phyloP scores from a whole-genome alignment of 345 rosid species.

The Syzygium jambos region DNA sequence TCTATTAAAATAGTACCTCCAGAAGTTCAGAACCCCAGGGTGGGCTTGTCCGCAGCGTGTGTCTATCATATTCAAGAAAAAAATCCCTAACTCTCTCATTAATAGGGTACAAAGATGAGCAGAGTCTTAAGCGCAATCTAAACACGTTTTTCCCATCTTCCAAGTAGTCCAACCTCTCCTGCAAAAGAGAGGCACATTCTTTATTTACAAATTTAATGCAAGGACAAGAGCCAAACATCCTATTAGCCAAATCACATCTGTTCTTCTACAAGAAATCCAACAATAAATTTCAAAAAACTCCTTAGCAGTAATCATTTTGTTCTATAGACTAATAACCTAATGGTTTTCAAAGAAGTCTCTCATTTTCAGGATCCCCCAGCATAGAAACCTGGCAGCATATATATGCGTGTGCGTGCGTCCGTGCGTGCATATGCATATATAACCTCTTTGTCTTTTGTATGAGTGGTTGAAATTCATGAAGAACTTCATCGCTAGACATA shows the following conservation, averaged over 20 bases:
- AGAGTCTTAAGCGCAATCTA: conserved; percentile 78
- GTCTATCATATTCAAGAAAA: conserved; percentile 96
- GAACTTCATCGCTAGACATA: background rate
- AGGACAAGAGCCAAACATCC: background rate
- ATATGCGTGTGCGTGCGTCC: background rate
- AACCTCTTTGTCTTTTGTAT: background rate
- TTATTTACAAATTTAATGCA: background rate
- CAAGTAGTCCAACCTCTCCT: conserved; percentile 95
- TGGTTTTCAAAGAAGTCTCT: background rate
- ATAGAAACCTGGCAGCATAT: background rate
- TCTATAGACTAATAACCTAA: background rate
- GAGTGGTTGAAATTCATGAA: background rate
- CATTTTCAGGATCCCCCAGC: background rate
- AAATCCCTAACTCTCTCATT: conserved; percentile 97
- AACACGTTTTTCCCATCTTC: conserved; percentile 94
- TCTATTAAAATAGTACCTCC: conserved; percentile 48
- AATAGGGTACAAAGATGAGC: conserved; percentile 84
- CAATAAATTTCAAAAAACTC: background rate
- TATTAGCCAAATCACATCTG: background rate
- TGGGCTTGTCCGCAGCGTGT: conserved; percentile 86
- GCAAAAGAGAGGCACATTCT: conserved; percentile 6
- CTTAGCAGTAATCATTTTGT: background rate
- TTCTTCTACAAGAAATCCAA: background rate
- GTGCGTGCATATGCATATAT: background rate
- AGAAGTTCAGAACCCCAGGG: conserved; percentile 99